Evolutionary conservation across 176 grass and related monocot genomes (phyloP).

Genomic region (Bonia amplexicaulis): DNA sequence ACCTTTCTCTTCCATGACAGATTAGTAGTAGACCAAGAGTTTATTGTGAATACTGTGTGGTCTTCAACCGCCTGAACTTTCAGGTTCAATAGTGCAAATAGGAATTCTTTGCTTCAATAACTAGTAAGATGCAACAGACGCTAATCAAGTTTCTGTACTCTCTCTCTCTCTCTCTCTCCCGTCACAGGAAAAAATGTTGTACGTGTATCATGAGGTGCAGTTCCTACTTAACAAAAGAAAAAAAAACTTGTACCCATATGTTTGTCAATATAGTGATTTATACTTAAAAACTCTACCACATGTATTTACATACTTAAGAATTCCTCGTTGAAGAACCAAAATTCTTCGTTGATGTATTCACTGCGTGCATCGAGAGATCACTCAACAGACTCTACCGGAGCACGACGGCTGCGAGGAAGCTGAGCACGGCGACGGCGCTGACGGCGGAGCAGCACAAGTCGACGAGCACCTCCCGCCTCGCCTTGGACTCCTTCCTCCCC

Average conservation of each 20-base stretch:
- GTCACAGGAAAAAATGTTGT: neutral
- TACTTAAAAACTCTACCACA: neutral
- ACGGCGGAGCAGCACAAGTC: conserved; percentile 51
- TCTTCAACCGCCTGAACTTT: neutral
- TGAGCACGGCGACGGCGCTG: conserved; percentile 48
- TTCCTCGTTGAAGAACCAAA: neutral
- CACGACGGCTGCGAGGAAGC: conserved; percentile 32
- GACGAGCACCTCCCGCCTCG: conserved; percentile 38
- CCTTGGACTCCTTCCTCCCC: conserved; percentile 37
- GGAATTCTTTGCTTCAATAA: neutral
- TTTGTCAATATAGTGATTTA: neutral
- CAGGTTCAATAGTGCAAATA: neutral
- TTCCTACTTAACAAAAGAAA: neutral
- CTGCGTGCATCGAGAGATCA: neutral
- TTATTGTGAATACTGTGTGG: neutral
- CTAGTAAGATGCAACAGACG: neutral
- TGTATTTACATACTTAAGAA: neutral
- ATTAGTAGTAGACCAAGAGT: neutral
- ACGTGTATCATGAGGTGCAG: neutral
- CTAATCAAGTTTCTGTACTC: neutral
- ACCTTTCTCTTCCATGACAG: neutral
- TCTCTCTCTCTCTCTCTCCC: neutral
- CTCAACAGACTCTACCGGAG: conserved; percentile 15
- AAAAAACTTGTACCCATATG: neutral
- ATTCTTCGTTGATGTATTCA: neutral